phyloP scores from a whole-genome alignment of 495 filamentous ascomycete species.

The Pyronema domesticum region DNA sequence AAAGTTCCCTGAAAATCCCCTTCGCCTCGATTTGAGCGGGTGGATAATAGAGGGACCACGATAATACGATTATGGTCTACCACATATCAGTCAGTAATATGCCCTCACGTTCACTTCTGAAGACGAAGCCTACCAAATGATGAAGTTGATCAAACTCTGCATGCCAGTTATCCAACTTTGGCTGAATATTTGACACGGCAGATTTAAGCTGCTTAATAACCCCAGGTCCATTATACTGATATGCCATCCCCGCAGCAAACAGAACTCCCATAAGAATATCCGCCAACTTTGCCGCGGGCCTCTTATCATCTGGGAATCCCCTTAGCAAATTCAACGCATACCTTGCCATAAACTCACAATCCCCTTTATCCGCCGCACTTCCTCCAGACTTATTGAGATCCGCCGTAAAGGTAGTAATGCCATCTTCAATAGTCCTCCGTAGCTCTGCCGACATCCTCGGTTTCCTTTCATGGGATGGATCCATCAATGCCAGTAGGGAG shows the following conservation, averaged over 20 bases:
- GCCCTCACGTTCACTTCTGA: not conserved
- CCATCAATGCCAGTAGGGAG: not conserved
- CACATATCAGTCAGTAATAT: not conserved
- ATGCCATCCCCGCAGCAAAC: conserved; percentile 1
- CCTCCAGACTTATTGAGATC: not conserved
- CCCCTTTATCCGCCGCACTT: conserved; percentile 1
- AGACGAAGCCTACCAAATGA: conserved; percentile 1
- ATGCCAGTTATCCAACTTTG: not conserved
- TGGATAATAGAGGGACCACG: not conserved
- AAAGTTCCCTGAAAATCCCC: not conserved
- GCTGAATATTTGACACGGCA: not conserved
- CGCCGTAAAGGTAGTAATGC: not conserved
- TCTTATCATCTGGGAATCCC: not conserved
- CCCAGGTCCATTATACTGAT: not conserved
- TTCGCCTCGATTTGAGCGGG: not conserved
- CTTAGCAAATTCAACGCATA: conserved; percentile 1
- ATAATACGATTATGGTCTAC: conserved; percentile 1
- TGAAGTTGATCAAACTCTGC: conserved; percentile 1
- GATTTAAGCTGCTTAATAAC: not conserved
- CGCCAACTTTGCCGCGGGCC: not conserved
- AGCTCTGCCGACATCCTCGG: not conserved
- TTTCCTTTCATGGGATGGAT: not conserved
- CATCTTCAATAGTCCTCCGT: not conserved
- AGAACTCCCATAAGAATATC: not conserved
- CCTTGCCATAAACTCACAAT: conserved; percentile 2